Evolutionary conservation across 2,329 filamentous ascomycete species (phyloP).

Genomic region (Grosmannia huntii): DNA sequence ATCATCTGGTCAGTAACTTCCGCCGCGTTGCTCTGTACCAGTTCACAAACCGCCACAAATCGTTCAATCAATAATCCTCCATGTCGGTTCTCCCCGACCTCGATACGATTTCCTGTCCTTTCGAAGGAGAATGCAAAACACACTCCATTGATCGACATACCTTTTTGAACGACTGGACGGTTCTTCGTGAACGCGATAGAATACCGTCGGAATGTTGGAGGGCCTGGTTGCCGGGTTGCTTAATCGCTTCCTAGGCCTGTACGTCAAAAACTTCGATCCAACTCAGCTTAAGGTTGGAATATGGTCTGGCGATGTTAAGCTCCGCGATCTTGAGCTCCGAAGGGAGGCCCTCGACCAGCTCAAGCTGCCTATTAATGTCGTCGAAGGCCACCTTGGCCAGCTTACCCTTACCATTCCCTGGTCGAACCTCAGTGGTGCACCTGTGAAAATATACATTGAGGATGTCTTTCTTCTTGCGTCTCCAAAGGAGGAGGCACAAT

Average conservation of each 20-base stretch:
- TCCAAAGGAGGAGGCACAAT: slow-evolving; percentile 88
- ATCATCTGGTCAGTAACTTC: no score
- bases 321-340: slow-evolving; percentile 82
- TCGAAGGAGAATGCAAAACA: not conserved
- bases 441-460: slow-evolving; percentile 88
- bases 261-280: slow-evolving; percentile 98
- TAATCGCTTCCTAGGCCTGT: slow-evolving; percentile 99
- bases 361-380: slow-evolving; percentile 89
- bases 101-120: not conserved
- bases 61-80: not conserved
- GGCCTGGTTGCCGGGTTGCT: slow-evolving; percentile 91
- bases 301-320: slow-evolving; percentile 96
- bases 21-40: no score
- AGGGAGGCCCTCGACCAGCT: slow-evolving; percentile 94
- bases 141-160: not conserved
- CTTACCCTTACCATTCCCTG: slow-evolving; percentile 90
- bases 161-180: not conserved
- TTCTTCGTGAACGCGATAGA: not conserved
- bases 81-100: not conserved
- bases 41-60: not conserved
- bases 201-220: slow-evolving; percentile 71
- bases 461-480: slow-evolving; percentile 94
- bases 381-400: slow-evolving; percentile 85
- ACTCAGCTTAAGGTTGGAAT: slow-evolving; percentile 97
- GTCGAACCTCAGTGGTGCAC: slow-evolving; percentile 91